phyloP scores from a whole-genome alignment of 2,329 filamentous ascomycete species.

The Pleoardoris graminearum region DNA sequence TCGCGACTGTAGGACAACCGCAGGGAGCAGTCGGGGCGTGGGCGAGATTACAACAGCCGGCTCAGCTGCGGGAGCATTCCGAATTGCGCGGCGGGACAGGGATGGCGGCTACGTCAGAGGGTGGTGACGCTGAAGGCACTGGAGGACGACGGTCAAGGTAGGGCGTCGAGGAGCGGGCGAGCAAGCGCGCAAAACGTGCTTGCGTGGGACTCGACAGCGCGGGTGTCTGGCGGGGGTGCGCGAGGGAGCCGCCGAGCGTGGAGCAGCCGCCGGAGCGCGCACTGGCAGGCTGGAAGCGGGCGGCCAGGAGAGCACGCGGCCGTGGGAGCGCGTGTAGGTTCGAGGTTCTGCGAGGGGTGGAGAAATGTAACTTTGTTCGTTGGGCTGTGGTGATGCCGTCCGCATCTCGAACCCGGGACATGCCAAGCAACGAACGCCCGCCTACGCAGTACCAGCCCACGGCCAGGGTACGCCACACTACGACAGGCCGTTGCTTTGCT shows the following conservation, averaged over 20 bases:
- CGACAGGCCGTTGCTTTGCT: no score
- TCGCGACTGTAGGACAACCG: slow-evolving; percentile 10
- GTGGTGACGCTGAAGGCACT: slow-evolving; percentile 8
- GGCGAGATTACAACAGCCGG: slow-evolving; percentile 29
- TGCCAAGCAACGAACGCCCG: no score
- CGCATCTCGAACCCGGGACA: neutral
- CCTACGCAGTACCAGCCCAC: no score
- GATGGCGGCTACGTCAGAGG: slow-evolving; percentile 12
- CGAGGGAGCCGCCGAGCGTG: slow-evolving; percentile 3
- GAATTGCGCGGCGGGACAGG: slow-evolving; percentile 28
- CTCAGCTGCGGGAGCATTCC: slow-evolving; percentile 45
- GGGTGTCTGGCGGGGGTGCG: slow-evolving; percentile 12
- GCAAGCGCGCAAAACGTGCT: slow-evolving; percentile 14
- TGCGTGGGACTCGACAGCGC: slow-evolving; percentile 20
- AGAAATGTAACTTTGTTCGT: neutral
- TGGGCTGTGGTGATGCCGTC: slow-evolving; percentile 1
- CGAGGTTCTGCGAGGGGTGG: neutral
- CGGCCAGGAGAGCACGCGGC: neutral
- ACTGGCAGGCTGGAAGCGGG: neutral
- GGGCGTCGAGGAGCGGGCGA: slow-evolving; percentile 16
- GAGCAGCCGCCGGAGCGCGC: slow-evolving; percentile 1
- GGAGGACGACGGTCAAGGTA: neutral
- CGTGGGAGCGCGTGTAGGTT: neutral
- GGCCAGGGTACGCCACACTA: no score
- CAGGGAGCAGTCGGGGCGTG: slow-evolving; percentile 15